phyloP scores from a whole-genome alignment of 1,139 yeast species.

The Sugiyamaella japonica region DNA sequence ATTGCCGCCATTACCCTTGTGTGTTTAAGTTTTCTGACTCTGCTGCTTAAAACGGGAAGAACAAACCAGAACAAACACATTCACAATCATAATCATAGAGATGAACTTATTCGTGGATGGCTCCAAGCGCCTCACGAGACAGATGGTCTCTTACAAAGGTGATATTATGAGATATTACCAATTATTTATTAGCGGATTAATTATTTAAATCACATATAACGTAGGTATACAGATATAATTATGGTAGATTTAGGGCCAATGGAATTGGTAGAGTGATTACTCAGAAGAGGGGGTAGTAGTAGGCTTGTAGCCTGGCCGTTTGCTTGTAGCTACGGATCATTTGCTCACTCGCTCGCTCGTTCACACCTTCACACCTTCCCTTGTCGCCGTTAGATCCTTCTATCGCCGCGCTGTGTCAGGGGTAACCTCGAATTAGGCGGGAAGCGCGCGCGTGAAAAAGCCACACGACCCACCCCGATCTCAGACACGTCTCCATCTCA shows the following conservation, averaged over 20 bases:
- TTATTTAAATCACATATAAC: no score
- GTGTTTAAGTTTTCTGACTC: constrained; percentile 2
- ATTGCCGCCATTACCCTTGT: constrained; percentile 25
- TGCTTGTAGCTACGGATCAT: no score
- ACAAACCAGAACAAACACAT: not conserved
- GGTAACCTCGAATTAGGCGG: not conserved
- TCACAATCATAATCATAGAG: not conserved
- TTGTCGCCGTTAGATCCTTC: not conserved
- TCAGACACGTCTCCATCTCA: constrained; percentile 10
- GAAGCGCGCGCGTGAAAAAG: not conserved
- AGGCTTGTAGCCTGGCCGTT: no score
- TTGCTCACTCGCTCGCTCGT: no score
- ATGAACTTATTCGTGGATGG: not conserved
- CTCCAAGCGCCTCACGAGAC: not conserved
- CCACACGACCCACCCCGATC: not conserved
- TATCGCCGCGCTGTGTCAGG: not conserved
- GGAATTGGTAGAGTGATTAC: no score
- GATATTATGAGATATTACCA: not conserved
- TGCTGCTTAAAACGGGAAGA: not conserved
- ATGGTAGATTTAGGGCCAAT: no score
- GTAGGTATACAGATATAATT: not conserved
- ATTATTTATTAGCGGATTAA: not conserved
- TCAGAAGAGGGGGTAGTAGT: no score
- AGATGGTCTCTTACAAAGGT: not conserved
- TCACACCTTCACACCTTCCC: not conserved